Evolutionary conservation across 306 rosid species (phyloP), one percentile per base, ranked within the genome.

Genomic region (Trifolium dubium): DNA sequence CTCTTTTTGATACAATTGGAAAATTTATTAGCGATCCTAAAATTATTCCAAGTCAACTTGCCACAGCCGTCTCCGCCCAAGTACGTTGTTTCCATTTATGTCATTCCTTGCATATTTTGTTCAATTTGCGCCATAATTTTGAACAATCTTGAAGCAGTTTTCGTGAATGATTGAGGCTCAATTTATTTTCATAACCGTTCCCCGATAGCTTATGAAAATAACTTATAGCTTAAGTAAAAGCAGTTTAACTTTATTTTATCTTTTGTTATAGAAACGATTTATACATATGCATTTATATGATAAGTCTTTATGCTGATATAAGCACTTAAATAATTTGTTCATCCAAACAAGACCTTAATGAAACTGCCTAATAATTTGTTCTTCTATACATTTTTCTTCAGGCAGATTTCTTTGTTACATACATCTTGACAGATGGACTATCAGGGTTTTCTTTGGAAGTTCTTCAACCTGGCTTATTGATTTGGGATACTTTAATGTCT

Each of bases 361-460:
- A 40, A 40, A 40, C 10, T 40, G 44, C 44, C 1, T 34, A 32
- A 32, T 41, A 41, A 41, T 8, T 8, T 41, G 14, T 14, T 10
- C 51, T 61, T 65, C 54, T 51, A n/a, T 77, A 30, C 46, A 13
- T 65, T 67, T 34, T 19, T 71, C 64, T 78, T 32, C 92, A 93
- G 98, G 98, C 96, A 13, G 94, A 93, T 86, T 93, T 93, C 94
- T 93, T 93, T 75, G 77, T 89, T 71, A 89, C 98, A 39, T 93
- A 93, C 82, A 93, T 93, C 69, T 83, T 93, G 83, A 82, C 96
- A 69, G 93, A 82, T 79, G 97, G 94, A 75, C 69, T 93, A 39
- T 93, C 94, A 1, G 97, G 96, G 73, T 93, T 93, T 84, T 93
- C 98, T 39, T 83, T 93, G 39, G 98, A 93, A 83, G 50, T 84